Conservation (phyloP, 805 yeast species). For the Candida mattraensis region DNA sequence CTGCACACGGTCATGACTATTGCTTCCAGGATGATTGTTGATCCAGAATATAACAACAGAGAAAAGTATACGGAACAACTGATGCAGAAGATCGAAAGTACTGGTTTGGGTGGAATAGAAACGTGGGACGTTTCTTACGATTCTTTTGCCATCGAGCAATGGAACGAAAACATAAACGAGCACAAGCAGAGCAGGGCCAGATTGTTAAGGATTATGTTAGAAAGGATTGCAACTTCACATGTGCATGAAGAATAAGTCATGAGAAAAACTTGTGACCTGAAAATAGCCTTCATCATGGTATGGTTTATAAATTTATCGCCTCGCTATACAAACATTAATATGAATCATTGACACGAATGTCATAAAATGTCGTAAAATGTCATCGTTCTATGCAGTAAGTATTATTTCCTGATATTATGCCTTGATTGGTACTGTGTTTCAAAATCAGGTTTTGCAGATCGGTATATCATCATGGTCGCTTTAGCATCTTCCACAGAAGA, state of each 20-base stretch:
- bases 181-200: slow-evolving; percentile 8
- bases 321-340: slow-evolving; percentile 1
- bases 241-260: slow-evolving; percentile 21
- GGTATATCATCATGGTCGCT: slow-evolving; percentile 81
- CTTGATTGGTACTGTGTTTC: slow-evolving; percentile 37
- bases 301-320: slow-evolving; percentile 2
- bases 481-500: slow-evolving; percentile 90
- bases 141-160: too few relatives aligned
- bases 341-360: not conserved
- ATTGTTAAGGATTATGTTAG: slow-evolving; percentile 15
- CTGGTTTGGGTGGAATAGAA: slow-evolving; percentile 24
- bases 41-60: slow-evolving; percentile 31
- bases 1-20: slow-evolving; percentile 26
- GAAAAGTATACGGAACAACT: slow-evolving; percentile 23
- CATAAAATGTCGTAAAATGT: too few relatives aligned
- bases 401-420: not conserved
- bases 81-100: slow-evolving; percentile 21
- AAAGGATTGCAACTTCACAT: slow-evolving; percentile 20
- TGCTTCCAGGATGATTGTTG: slow-evolving; percentile 28
- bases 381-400: not conserved
- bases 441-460: slow-evolving; percentile 59
- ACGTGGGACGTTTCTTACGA: slow-evolving; percentile 15
- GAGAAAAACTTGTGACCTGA: not conserved
- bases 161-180: too few relatives aligned
- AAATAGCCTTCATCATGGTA: not conserved